Evolutionary conservation across 1,284 basidiomycete species (phyloP).

Genomic region (Anthracocystis walkeri): DNA sequence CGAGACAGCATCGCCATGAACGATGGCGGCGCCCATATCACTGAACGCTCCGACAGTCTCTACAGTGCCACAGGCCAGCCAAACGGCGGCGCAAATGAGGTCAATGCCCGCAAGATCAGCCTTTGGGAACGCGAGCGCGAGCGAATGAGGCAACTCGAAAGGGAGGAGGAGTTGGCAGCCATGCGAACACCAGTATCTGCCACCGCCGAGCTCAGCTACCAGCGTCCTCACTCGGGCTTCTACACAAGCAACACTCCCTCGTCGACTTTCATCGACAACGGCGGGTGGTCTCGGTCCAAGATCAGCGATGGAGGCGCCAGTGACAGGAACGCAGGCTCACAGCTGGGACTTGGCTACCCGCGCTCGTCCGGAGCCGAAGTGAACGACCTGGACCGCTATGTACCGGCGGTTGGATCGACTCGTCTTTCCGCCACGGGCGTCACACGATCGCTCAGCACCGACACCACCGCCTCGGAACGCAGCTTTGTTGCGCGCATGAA

Average conservation of each 20-base stretch:
- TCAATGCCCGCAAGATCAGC: slow-evolving; percentile 38
- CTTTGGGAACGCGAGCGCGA: slow-evolving; percentile 58
- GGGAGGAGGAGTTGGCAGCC: slow-evolving; percentile 43
- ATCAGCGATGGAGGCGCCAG: slow-evolving; percentile 18
- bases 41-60: slow-evolving; percentile 18
- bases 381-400: slow-evolving; percentile 51
- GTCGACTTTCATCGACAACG: slow-evolving; percentile 18
- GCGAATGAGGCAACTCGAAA: slow-evolving; percentile 45
- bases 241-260: slow-evolving; percentile 19
- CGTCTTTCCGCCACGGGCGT: slow-evolving; percentile 48
- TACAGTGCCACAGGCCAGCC: slow-evolving; percentile 22
- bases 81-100: slow-evolving; percentile 8
- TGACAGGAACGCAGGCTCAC: slow-evolving; percentile 14
- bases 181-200: slow-evolving; percentile 15
- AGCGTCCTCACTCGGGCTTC: slow-evolving; percentile 23
- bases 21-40: slow-evolving; percentile 1
- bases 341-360: slow-evolving; percentile 39
- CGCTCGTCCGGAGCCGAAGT: slow-evolving; percentile 12
- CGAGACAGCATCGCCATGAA: not conserved
- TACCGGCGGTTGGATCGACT: slow-evolving; percentile 54
- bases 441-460: slow-evolving; percentile 58
- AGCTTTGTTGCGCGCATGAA: slow-evolving; percentile 67
- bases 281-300: slow-evolving; percentile 20
- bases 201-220: slow-evolving; percentile 7
- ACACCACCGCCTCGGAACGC: slow-evolving; percentile 61